Percentiles rank a stretch among this genome's conserved stretches.
These are phyloP conservation scores for Ophiostoma montium DNA, from an alignment of 2,329 filamentous ascomycete genomes.

Conservation along the genomic window DNA sequence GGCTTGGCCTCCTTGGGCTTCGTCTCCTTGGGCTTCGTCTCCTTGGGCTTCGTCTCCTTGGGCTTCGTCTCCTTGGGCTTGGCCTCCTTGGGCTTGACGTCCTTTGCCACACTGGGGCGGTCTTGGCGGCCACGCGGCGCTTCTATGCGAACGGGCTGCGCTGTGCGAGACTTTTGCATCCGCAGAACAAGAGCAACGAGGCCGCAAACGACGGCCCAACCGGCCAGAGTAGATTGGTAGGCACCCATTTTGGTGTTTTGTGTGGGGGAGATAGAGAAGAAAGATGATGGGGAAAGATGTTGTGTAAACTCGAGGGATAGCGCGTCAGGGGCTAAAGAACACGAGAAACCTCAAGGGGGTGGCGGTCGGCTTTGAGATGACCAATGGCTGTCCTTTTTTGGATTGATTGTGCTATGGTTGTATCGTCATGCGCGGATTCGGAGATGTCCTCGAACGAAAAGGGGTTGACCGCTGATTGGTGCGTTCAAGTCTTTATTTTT, in stretches of 20 bases:
- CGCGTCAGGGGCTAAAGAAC: neutral
- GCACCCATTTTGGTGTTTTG: slow-evolving; percentile 19
- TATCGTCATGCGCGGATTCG: neutral
- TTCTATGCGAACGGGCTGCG: slow-evolving; percentile 12
- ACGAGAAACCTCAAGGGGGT: neutral
- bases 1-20: slow-evolving; percentile 21
- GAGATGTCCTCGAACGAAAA: neutral
- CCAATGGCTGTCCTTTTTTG: neutral
- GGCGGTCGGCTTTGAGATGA: neutral
- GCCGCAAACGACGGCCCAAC: slow-evolving; percentile 20
- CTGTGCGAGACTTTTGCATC: slow-evolving; percentile 15
- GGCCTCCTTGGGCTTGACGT: slow-evolving; percentile 18
- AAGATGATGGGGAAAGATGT: neutral
- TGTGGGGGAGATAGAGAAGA: neutral
- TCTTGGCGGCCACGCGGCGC: slow-evolving; percentile 18
- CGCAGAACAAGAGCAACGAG: slow-evolving; percentile 15
- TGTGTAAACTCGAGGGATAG: neutral
- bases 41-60: slow-evolving; percentile 16
- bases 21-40: neutral
- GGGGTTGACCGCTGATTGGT: neutral
- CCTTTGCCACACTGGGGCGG: slow-evolving; percentile 18
- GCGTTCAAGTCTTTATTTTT: neutral
- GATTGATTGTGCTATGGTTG: neutral
- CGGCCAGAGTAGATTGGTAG: slow-evolving; percentile 21
- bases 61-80: slow-evolving; percentile 22